Evolutionary conservation across 805 yeast genomes (phyloP).

Genomic region (Teunomyces kruisii): DNA sequence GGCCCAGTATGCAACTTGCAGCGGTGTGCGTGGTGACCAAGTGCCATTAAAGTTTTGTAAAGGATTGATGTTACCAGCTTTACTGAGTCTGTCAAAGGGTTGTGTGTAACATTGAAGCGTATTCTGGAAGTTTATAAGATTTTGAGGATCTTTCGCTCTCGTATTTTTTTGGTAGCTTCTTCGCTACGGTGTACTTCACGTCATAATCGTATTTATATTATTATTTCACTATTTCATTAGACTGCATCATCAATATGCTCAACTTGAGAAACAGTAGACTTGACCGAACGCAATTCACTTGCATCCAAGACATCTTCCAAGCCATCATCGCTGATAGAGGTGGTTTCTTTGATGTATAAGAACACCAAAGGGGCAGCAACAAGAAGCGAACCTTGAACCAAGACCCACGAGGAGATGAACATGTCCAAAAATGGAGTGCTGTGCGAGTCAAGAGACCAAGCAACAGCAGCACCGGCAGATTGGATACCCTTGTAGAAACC

Average conservation of each 20-base stretch:
- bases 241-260: background rate
- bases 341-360: constrained; percentile 44
- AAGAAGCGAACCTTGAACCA: constrained; percentile 48
- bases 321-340: constrained; percentile 35
- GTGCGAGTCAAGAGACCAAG: constrained; percentile 56
- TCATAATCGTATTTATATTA: background rate
- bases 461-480: constrained; percentile 62
- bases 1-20: too few species aligned
- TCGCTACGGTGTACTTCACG: background rate
- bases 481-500: constrained; percentile 66
- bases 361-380: constrained; percentile 50
- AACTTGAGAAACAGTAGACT: background rate
- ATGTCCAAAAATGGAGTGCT: constrained; percentile 35
- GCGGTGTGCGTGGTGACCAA: too few species aligned
- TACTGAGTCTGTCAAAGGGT: too few species aligned
- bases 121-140: background rate
- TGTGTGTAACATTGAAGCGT: background rate
- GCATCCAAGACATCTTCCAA: constrained; percentile 5
- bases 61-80: too few species aligned
- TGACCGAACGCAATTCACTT: constrained; percentile 11
- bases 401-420: constrained; percentile 49
- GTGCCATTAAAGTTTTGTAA: too few species aligned
- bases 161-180: background rate
- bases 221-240: background rate
- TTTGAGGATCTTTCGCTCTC: background rate